Base-by-base conservation (phyloP, 83 land plant species). In the Picea mariana region DNA sequence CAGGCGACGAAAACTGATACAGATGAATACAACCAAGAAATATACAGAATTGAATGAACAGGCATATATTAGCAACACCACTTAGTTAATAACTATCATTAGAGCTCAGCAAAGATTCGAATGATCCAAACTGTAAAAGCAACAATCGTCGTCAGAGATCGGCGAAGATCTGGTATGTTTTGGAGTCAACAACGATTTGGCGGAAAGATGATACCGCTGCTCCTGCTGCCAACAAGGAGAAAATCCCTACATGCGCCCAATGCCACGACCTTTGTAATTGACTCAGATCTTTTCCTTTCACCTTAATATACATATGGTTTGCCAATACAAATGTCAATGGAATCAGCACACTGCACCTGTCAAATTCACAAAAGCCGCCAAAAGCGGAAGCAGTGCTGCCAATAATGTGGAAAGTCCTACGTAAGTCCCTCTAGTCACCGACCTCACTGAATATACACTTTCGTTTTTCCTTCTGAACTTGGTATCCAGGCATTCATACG, bases 401-500 rank as follows among this genome's bases (percentile, higher is more conserved):
- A 93, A 85, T 1, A 93, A 75, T 67, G 96, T 91, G 83, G 73
- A 90, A 4, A 93, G 23, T 2, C 84, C 79, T 0, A 93, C 75
- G 81, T 93, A 93, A 12, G 92, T 86, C 6, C 96, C 96, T 82
- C 96, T 86, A 0, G 86, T 94, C 2, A 75, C n/a, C 12, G 89
- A 44, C 79, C 95, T 83, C 77, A 93, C 90, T 34, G 34, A 34
- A 34, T 34, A 34, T 34, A 34, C 85, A n/a, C 82, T 83, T 83
- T 89, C 94, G 62, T 69, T 82, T 60, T 80, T 75, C 62, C 84
- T 88, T 31, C 90, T 91, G 80, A 58, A 90, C 42, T 77, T 83
- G 2, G 96, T 93, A 78, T 93, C 96, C 87, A 90, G 65, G 64
- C 85, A 93, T 80, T 93, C 96, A 64, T 93, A 93, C 91, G 88